Base-by-base conservation (phyloP, 176 grass and related monocot genomes). In the Oryza nivara region DNA sequence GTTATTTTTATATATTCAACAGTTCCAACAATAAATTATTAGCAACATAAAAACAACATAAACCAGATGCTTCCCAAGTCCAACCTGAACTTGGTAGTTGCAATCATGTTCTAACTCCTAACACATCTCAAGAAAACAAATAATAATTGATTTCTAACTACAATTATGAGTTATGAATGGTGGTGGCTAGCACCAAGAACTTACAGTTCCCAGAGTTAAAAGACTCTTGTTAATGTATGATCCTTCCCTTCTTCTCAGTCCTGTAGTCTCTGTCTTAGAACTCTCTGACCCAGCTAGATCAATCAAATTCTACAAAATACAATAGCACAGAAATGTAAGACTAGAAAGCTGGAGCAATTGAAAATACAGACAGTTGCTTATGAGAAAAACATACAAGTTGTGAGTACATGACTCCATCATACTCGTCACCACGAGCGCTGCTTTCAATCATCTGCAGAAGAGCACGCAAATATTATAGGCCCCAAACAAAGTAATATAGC, bases 231-330 rank as follows among this genome's bases (percentile, higher is more conserved):
- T 99, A 68, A 99, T 99, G 71, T 92, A 99, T 30, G 96, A 89
- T 67, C 96, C 96, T 88, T 99, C 96, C 75, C 92, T 96, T 94
- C 96, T 90, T 91, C 96, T 94, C 75, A 99, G 65, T 54, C 96
- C 96, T 46, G 96, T 96, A 88, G 96, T 99, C 85, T 99, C 96
- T 69, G 96, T 94, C 81, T 96, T 99, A 6, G 96, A 99, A 65
- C 96, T 99, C 91, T 99, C 96, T 36, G 96, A 99, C 4, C 96
- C 96, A 85, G 96, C 96, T 80, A 99, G 88, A 96, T 99, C 96
- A 84, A 99, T 99, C 75, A 99, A 91, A 88, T 99, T 99, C 96
- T 99, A 86, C 52, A 79, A 83, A 72, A 78, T 32, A 38, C 3
- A 44, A 83, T 49, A 68, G 9, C 0, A 73, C 4, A 78, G 67